Evolutionary conservation across 2,329 filamentous ascomycete genomes (phyloP).

Genomic region (Emydomyces testavorans): DNA sequence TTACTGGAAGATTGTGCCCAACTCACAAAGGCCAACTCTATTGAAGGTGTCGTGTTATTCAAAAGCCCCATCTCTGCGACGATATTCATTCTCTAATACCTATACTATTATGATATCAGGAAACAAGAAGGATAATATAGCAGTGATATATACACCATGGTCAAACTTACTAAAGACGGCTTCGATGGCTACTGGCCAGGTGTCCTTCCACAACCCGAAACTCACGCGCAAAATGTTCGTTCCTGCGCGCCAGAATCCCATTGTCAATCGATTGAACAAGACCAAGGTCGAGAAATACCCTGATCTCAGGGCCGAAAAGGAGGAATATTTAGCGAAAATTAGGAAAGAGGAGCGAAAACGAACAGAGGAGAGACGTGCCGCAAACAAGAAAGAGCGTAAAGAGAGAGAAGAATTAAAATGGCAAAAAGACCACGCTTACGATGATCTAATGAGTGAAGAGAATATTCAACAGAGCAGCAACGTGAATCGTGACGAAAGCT

Average conservation of each 20-base stretch:
- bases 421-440: slow-evolving; percentile 96
- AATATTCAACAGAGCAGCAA: slow-evolving; percentile 69
- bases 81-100: background rate
- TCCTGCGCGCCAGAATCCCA: slow-evolving; percentile 66
- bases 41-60: slow-evolving; percentile 55
- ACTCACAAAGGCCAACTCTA: slow-evolving; percentile 96
- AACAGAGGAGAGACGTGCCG: slow-evolving; percentile 31
- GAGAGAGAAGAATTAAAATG: slow-evolving; percentile 82
- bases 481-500: slow-evolving; percentile 61
- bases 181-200: slow-evolving; percentile 89
- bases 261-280: slow-evolving; percentile 97
- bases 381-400: slow-evolving; percentile 42
- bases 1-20: slow-evolving; percentile 85
- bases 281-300: slow-evolving; percentile 82
- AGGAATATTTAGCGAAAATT: slow-evolving; percentile 60
- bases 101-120: slow-evolving; percentile 39
- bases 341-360: slow-evolving; percentile 51
- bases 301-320: slow-evolving; percentile 70
- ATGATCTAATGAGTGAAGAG: slow-evolving; percentile 78
- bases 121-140: slow-evolving; percentile 98
- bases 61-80: no score
- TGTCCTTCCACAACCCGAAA: slow-evolving; percentile 82
- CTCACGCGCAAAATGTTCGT: slow-evolving; percentile 75
- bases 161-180: slow-evolving; percentile 91
- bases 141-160: slow-evolving; percentile 95